Conservation (phyloP, 495 filamentous ascomycete genomes). For the Aspergillus asperescens region DNA sequence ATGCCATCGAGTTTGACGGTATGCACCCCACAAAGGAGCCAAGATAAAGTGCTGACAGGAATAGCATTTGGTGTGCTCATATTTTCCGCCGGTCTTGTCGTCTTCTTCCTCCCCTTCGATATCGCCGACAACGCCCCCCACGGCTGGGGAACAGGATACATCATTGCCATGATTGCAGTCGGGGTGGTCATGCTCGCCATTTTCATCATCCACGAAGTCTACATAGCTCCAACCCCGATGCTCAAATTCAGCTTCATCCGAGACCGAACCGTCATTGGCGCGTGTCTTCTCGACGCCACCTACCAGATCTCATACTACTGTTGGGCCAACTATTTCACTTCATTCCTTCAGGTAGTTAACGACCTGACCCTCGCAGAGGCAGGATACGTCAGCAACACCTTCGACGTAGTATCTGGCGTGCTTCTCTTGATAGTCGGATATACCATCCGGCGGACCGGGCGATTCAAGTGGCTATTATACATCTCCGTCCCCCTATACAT, state of each 20-base stretch:
- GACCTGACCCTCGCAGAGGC: conserved; percentile 47
- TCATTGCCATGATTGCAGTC: conserved; percentile 55
- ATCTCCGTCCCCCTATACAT: conserved; percentile 57
- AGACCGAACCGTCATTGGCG: conserved; percentile 60
- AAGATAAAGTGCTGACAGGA: background rate
- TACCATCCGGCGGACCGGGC: conserved; percentile 50
- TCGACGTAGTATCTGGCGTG: conserved; percentile 45
- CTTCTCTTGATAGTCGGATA: conserved; percentile 46
- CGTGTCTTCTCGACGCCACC: conserved; percentile 50
- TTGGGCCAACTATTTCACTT: conserved; percentile 60
- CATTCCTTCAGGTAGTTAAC: conserved; percentile 71
- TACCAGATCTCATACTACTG: conserved; percentile 52
- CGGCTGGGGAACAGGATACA: conserved; percentile 46
- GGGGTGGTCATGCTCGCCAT: conserved; percentile 48
- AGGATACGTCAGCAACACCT: conserved; percentile 49
- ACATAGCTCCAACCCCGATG: conserved; percentile 50
- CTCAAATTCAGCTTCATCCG: conserved; percentile 52
- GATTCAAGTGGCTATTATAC: conserved; percentile 50
- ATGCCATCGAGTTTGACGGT: conserved; percentile 55
- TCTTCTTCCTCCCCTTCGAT: conserved; percentile 59
- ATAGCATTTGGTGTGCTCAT: conserved; percentile 51
- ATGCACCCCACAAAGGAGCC: conserved; percentile 3
- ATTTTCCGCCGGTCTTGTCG: conserved; percentile 48
- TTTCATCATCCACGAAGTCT: conserved; percentile 54
- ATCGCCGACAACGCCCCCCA: conserved; percentile 41